Base-by-base conservation (phyloP, 1,284 basidiomycete species). In the Cystobasidiaceae sp. region DNA sequence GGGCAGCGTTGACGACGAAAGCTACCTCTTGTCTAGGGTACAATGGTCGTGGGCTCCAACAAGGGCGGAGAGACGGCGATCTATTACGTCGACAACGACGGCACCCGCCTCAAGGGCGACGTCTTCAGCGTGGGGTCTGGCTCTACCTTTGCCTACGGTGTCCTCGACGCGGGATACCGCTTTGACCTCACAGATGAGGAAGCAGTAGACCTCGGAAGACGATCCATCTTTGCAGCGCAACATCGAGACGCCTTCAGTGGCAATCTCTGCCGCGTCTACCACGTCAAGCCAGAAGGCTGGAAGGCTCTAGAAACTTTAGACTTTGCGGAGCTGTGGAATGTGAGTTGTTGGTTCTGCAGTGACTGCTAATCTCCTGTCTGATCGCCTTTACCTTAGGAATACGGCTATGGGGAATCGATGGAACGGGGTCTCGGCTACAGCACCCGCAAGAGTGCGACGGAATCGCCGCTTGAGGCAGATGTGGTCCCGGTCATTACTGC, bases 21-120 rank as follows among this genome's bases (percentile, higher is more conserved):
- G 9, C 49, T 41, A 9, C 6, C 27, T 25, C n/a, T 6, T 27
- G 17, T 32, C 17, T 25, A 55, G 90, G 96, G 96, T 64, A 98
- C 96, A 1, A 98, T 98, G 96, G 96, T 98, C 70, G 97, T 93
- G 74, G 96, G 96, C 28, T 98, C 94, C 93, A 96, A 99, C 80
- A 98, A 97, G 82, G 97, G 94, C 9, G 94, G 96, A 0, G 94
- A 94, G n/a, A 86, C 90, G 13, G 82, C 98, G 37, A 98, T 93
- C 80, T 98, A 98, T 77, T 98, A 98, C 77, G 96, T 99, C 63
- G 96, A 99, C 79, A 94, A 90, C 15, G 96, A 98, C 71, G 96
- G 96, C 39, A 89, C 90, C 9, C 86, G 96, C 25, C 81, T 98
- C 61, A 97, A 94, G 77, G 94, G 96, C 48, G 88, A 99, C 78